Evolutionary conservation across 2,329 filamentous ascomycete species (phyloP), one percentile per base, ranked within the genome.

Genomic region (Blastomyces gilchristii): DNA sequence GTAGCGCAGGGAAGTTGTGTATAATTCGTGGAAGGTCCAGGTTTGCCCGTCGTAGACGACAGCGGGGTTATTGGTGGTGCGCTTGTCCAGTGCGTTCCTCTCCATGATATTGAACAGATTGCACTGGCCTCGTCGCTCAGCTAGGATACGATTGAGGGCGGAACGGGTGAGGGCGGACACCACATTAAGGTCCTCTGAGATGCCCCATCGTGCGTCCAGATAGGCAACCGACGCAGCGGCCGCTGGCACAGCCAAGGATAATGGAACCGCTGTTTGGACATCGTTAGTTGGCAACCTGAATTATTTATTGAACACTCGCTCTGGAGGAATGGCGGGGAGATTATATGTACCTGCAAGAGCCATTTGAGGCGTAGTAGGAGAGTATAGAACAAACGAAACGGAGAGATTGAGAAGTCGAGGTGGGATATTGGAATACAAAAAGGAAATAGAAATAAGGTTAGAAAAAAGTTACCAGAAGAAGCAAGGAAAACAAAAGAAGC

Each of bases 81-180:
- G 78, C n/a, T 83, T 79, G 2, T 82, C 79, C 4, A 78, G 79
- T 1, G 90, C 90, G 62, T 82, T 78, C 50, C 82, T 76, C 73
- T 96, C 91, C 63, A 96, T 81, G 14, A 78, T 70, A 75, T 95
- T 95, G 76, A 94, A 96, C 60, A 85, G 75, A 70, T 85, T 93
- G 64, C 90, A 72, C 39, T 82, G 82, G 68, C 88, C 87, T 28
- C 76, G 77, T 61, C 79, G 80, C 69, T 86, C 80, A 66, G 81
- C 79, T 65, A 79, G 72, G 9, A 73, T 71, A 56, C 79, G 73
- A 22, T 75, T 76, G 50, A 81, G 65, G 14, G 77, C 68, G 22
- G 81, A 75, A 39, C 79, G 80, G 14, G 84, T 47, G 49, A 84
- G 74, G 61, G 81, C 80, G 43, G 77, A 79, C n/a, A 93, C 69